Evolutionary conservation across 768 basidiomycete species (phyloP), one percentile per base, ranked within the genome.

Genomic region (Arthromyces matolae): DNA sequence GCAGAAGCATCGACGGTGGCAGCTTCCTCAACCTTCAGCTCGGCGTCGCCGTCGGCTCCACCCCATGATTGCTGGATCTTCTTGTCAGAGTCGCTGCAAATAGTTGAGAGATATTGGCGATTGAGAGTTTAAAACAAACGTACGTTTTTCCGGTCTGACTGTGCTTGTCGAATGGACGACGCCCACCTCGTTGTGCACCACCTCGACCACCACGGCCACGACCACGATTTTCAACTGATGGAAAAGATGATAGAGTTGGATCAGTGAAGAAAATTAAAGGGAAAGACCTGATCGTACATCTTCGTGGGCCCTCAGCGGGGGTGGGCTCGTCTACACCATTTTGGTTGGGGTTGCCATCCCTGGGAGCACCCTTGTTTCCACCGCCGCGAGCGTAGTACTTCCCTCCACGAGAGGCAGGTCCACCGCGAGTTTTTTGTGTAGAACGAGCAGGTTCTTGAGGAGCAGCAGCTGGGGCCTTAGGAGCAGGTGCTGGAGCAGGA

Each of bases 31-130:
- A 75, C 77, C 71, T 85, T 84, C 61, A 91, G 77, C 69, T 97
- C 95, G 31, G 86, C 67, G 57, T 73, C 77, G 58, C 88, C 92
- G 58, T 93, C 89, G 54, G 93, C 91, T 33, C 88, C 90, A 55
- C 95, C 95, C 95, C 95, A 98, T 56, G 85, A 86, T 63, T 92
- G 88, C 65, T 91, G 87, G 59, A 94, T 71, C 74, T 91, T 92
- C 80, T 97, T 98, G 58, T 93, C 89, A 36, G 90, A 86, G 71
- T 98, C 95, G 65, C 90, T 93, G 53, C 25, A 41, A 20, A 46
- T 42, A 23, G 45, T 10, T 49, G 39, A 49, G 50, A 43, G 43
- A 27, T 57, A 46, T 50, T 48, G 14, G 38, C 16, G 6, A 44
- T 9, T 28, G 4, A 6, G 54, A 12, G 32, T 14, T 27, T 24